Base-by-base conservation (phyloP, 352 stramenopile genomes). In the Phytophthora fragariae region DNA sequence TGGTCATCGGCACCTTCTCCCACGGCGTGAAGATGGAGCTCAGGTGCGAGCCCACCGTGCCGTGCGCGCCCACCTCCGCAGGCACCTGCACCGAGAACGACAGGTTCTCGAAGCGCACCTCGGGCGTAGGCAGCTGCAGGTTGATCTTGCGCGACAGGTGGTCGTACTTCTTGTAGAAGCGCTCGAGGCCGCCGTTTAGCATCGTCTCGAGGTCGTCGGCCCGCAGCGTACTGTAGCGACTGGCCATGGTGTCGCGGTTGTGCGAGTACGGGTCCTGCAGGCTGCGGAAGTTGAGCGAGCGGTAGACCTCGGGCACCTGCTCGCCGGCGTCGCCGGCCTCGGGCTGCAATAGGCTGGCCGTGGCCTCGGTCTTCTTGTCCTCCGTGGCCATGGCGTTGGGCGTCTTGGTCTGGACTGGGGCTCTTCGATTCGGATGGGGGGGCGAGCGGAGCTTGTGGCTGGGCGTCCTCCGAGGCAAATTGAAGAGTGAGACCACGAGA, bases 161-260 rank as follows among this genome's bases (percentile, higher is more conserved):
- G 65, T 92, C 74, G 79, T 93, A 94, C 69, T 94, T 94, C 65
- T 92, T 89, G 80, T 94, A 94, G 72, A 94, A 94, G 19, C 73
- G 76, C 46, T 95, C 88, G 3, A 95, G 73, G 0, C 88, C 88
- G 24, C 88, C 88, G 52, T 81, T 80, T 1, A 94, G 75, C 72
- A 78, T 93, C 29, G 72, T 84, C 59, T 93, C 87, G 24, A 94
- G 63, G 61, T 92, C 78, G 44, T 89, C 83, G 37, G 87, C 82
- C n/a, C 86, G 79, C 54, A 94, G 73, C 35, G 87, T 78, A 46
- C 71, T 78, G 59, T 75, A 78, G 31, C 62, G 71, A 74, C 71
- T 78, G 19, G 66, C 61, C 71, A 72, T 78, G 1, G 66, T 78
- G 27, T 78, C 71, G 1, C 44, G 46, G 24, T 91, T 75, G 75